These are phyloP conservation scores for Amphicarpaea edgeworthii DNA, from an alignment of 306 rosid genomes.

Conservation along the genomic window DNA sequence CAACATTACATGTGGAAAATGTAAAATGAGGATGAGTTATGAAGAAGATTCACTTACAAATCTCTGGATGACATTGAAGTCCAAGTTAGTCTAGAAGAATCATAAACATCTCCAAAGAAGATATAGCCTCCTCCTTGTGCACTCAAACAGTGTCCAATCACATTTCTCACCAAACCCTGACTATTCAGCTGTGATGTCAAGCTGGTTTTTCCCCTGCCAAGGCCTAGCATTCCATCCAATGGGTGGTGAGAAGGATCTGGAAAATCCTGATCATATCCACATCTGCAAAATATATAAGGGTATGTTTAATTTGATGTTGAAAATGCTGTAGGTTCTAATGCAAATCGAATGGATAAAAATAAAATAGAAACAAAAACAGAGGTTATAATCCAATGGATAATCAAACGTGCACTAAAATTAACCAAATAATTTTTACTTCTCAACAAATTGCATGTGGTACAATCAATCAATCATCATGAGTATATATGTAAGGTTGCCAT, in stretches of 20 bases:
- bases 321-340: too few relatives aligned
- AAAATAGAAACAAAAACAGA: too few relatives aligned
- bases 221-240: slow-evolving; percentile 88
- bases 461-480: slow-evolving; percentile 18
- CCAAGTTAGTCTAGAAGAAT: slow-evolving; percentile 70
- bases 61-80: slow-evolving; percentile 70
- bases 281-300: too few relatives aligned
- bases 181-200: slow-evolving; percentile 75
- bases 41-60: slow-evolving; percentile 56
- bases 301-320: too few relatives aligned
- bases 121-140: slow-evolving; percentile 86
- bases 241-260: slow-evolving; percentile 75
- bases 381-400: too few relatives aligned
- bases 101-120: slow-evolving; percentile 81
- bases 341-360: too few relatives aligned
- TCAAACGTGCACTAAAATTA: too few relatives aligned
- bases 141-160: slow-evolving; percentile 87
- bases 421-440: neutral
- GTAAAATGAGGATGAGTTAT: neutral
- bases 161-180: slow-evolving; percentile 75
- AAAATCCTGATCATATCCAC: slow-evolving; percentile 85
- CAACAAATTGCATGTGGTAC: neutral
- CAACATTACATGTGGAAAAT: slow-evolving; percentile 8
- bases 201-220: slow-evolving; percentile 86
- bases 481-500: neutral